These are phyloP conservation scores for Puya raimondii DNA, from an alignment of 176 grass and related monocot species.

Conservation along the genomic window DNA sequence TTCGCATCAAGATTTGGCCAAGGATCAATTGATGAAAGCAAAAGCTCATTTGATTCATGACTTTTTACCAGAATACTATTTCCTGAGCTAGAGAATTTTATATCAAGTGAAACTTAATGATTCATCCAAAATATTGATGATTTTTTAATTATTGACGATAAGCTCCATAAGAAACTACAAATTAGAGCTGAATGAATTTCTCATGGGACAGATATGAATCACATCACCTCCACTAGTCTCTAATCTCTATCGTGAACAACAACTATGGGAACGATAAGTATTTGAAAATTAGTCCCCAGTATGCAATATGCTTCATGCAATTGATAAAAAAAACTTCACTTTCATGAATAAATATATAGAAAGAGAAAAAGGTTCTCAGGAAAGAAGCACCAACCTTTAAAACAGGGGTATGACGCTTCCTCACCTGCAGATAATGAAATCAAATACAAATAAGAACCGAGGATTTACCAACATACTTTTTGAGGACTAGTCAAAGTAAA, in stretches of 20 bases:
- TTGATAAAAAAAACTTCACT: too few relatives aligned
- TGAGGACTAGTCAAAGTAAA: background rate
- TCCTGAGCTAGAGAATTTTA: background rate
- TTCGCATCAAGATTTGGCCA: background rate
- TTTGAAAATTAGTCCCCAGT: too few relatives aligned
- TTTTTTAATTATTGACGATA: background rate
- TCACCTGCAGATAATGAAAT: conserved; percentile 45
- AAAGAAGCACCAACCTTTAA: conserved; percentile 56
- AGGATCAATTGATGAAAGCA: background rate
- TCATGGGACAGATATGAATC: too few relatives aligned
- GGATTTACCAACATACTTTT: background rate
- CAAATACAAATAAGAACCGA: conserved; percentile 17
- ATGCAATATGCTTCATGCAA: too few relatives aligned
- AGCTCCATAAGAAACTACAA: background rate
- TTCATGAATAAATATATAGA: background rate
- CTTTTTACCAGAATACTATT: background rate
- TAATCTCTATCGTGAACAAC: too few relatives aligned
- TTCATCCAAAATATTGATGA: background rate
- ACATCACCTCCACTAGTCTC: too few relatives aligned
- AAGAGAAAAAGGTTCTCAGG: background rate
- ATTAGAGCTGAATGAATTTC: background rate
- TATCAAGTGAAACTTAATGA: conserved; percentile 2
- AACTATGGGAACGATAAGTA: too few relatives aligned
- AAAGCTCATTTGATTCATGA: background rate
- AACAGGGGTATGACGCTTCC: conserved; percentile 73